phyloP scores from a whole-genome alignment of 1,139 yeast genomes.

The Yamadazyma diddensiae region DNA sequence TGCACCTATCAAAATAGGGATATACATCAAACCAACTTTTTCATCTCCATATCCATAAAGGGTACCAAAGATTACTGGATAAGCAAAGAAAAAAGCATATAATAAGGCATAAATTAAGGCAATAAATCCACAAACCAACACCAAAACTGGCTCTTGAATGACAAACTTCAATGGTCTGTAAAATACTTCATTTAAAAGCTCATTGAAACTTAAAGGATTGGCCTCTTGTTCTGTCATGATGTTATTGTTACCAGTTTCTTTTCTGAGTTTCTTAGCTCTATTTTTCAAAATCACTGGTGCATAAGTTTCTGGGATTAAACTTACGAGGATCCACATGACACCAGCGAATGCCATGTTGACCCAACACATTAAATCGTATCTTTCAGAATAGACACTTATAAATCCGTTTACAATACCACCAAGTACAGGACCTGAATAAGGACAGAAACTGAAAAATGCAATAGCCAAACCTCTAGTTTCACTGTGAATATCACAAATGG shows the following conservation, averaged over 20 bases:
- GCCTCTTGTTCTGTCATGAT: conserved; percentile 94
- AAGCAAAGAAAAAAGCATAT: conserved; percentile 90
- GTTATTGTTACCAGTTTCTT: conserved; percentile 74
- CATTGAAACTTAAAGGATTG: conserved; percentile 61
- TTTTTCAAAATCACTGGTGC: conserved; percentile 81
- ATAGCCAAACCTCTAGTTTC: conserved; percentile 85
- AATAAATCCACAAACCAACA: conserved; percentile 77
- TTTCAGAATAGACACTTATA: conserved; percentile 64
- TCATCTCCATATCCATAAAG: conserved; percentile 68
- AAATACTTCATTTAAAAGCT: conserved; percentile 64
- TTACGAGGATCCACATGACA: conserved; percentile 64
- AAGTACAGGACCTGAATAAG: conserved; percentile 87
- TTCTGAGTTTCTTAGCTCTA: conserved; percentile 67
- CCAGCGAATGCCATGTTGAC: conserved; percentile 92
- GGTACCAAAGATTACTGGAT: conserved; percentile 69
- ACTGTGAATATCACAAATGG: conserved; percentile 80
- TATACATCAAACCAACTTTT: conserved; percentile 74
- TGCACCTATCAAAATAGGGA: conserved; percentile 89
- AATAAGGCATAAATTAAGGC: conserved; percentile 83
- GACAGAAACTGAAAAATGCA: conserved; percentile 88
- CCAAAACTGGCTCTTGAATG: conserved; percentile 79
- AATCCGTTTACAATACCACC: conserved; percentile 92
- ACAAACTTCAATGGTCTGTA: conserved; percentile 74
- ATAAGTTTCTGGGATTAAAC: conserved; percentile 80
- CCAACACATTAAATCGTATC: conserved; percentile 77